Base-by-base conservation (phyloP, 2,329 filamentous ascomycete genomes). In the Fusarium praegraminearum region DNA sequence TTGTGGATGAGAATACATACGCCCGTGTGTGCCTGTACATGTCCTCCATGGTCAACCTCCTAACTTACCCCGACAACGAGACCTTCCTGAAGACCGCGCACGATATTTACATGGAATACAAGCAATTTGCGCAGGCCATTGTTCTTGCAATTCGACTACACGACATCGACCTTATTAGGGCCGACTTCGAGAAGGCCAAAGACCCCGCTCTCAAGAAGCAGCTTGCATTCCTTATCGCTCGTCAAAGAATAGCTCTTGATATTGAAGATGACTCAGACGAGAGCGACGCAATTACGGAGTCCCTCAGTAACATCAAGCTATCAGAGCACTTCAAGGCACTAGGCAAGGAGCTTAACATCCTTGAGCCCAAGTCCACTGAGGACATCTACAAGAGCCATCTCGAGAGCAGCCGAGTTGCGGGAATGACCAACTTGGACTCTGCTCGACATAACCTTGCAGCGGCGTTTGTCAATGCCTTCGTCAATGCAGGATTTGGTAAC, bases 331-430 rank as follows among this genome's bases (percentile, higher is more conserved):
- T 97, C 87, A 97, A 97, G 81, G 89, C 92, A 7, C 85, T 99
- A 33, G 97, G 91, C 61, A 98, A 98, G 82, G 96, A 99, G 79
- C 86, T 99, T 56, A 98, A 99, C 80, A 95, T 99, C 54, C 85
- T 98, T 43, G 96, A 99, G 69, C 96, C 96, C 36, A 98, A 98
- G 84, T 93, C 93, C 44, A 97, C 95, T 0, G 96, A 99, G 78
- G 97, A 99, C 76, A 99, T 99, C 75, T 99, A 99, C 87, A 99
- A 99, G 85, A 97, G 94, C 77, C 96, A 99, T 80, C 87, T 99
- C 7, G 96, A 99, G 82, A 98, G 93, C 83, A 97, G 91, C 75
- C 89, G 97, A 66, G 96, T 97, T 55, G 93, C 93, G 26, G 94
- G 94, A 36, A 88, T 97, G 82, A 98, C 95, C 13, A 98, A 98